Evolutionary conservation across 805 yeast genomes (phyloP).

Genomic region (Pichia deserticola): DNA sequence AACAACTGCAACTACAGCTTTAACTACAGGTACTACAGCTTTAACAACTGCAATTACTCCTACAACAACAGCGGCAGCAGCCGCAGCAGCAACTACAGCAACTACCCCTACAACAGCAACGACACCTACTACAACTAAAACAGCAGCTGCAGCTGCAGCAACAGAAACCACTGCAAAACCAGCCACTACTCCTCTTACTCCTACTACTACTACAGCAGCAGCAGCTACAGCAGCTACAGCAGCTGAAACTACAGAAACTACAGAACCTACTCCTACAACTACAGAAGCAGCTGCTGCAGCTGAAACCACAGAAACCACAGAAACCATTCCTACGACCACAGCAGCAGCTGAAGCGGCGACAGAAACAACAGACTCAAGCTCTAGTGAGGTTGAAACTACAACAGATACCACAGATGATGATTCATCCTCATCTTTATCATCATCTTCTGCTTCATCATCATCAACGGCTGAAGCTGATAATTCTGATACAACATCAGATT

Average conservation of each 20-base stretch:
- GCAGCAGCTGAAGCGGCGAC: constrained; percentile 12
- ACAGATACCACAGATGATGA: constrained; percentile 10
- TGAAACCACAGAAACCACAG: not conserved
- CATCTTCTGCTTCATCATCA: not conserved
- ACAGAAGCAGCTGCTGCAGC: not conserved
- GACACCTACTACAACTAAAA: constrained; percentile 10
- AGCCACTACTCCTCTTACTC: constrained; percentile 5
- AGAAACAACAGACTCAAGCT: constrained; percentile 2
- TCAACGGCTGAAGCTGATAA: constrained; percentile 7
- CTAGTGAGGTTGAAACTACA: constrained; percentile 1
- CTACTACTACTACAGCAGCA: constrained; percentile 3
- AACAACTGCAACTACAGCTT: constrained; percentile 5
- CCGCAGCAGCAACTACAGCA: constrained; percentile 9
- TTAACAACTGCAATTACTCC: not conserved
- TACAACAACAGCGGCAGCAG: not conserved
- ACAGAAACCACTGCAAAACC: constrained; percentile 9
- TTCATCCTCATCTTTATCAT: constrained; percentile 2
- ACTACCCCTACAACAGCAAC: constrained; percentile 9
- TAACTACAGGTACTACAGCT: constrained; percentile 10
- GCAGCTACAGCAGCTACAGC: not conserved
- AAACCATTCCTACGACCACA: constrained; percentile 9
- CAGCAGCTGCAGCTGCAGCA: constrained; percentile 9
- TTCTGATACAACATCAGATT: constrained; percentile 4
- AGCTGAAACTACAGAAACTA: not conserved
- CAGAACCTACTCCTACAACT: not conserved